These are phyloP conservation scores for Pseudevernia furfuracea DNA, from an alignment of 495 filamentous ascomycete species.

Conservation along the genomic window DNA sequence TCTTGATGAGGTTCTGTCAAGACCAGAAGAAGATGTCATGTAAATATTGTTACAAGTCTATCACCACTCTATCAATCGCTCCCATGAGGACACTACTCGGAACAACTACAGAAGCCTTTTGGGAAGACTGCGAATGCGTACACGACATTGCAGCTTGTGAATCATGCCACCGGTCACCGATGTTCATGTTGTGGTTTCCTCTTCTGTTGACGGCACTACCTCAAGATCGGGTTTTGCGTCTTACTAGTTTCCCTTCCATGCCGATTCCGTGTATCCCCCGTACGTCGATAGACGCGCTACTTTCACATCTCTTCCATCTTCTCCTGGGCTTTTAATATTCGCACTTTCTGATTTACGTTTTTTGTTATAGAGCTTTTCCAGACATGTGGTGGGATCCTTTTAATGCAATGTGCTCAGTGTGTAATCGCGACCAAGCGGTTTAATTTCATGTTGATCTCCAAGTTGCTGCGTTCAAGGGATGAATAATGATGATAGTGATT, in stretches of 20 bases:
- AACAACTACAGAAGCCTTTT: not conserved
- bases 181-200: not conserved
- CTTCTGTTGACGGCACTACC: too few species aligned
- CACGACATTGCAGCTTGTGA: too few species aligned
- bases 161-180: not conserved
- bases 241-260: not conserved
- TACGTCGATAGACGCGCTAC: too few species aligned
- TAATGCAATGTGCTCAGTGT: too few species aligned
- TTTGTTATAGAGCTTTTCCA: not conserved
- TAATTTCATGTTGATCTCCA: too few species aligned
- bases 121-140: not conserved
- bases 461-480: too few species aligned
- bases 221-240: too few species aligned
- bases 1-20: not conserved
- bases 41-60: not conserved
- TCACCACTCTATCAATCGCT: not conserved
- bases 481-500: too few species aligned
- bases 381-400: too few species aligned
- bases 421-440: too few species aligned
- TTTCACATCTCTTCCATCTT: too few species aligned
- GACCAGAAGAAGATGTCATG: too few species aligned
- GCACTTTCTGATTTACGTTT: not conserved
- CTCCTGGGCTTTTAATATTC: not conserved
- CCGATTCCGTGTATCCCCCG: not conserved
- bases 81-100: not conserved